Evolutionary conservation across 2,329 filamentous ascomycete species (phyloP), one percentile per base, ranked within the genome.

Genomic region (Botrytis byssoidea): DNA sequence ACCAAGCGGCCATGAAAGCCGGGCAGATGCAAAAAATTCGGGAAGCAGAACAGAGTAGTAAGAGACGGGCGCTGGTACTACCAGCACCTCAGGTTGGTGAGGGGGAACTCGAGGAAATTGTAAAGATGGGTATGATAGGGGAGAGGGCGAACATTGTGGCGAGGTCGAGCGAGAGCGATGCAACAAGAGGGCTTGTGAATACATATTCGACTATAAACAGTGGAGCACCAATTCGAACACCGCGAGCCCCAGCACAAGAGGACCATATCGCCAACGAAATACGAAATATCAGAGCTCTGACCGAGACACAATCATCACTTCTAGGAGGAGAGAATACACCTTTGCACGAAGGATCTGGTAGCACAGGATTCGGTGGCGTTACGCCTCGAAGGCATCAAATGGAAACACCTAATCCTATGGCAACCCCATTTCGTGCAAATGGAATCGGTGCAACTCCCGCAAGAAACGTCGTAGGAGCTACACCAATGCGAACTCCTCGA

Each of bases 261-360:
- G 96, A 99, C 79, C 92, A 94, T 77, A 96, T 99, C 74, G 94
- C 95, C 77, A 99, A 98, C 81, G 96, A 99, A 83, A 95, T 98
- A 76, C 90, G 91, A 74, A 98, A 99, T 81, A 97, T 98, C 66
- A 90, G 93, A 77, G 93, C 96, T 12, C 85, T 98, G 69, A 98
- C 94, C 0, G 93, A 97, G 80, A 98, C 95, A 0, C 93, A 98
- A 79, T 98, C 96, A 32, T 97, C 93, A 16, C 85, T 99, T 14
- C 86, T 99, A 0, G 96, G 96, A 75, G 96, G 95, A 22, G 96
- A 99, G 77, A 98, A 98, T 79, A 95, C 94, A 0, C 93, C 94
- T 61, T 86, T 99, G 18, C 89, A 94, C 74, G 93, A 97, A 80
- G 94, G 94, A 9, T 84, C 87, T 63, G 90, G 89, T 5, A 97